These are phyloP conservation scores for Domatiomyces catenatus DNA, from an alignment of 2,329 filamentous ascomycete genomes.

Conservation along the genomic window DNA sequence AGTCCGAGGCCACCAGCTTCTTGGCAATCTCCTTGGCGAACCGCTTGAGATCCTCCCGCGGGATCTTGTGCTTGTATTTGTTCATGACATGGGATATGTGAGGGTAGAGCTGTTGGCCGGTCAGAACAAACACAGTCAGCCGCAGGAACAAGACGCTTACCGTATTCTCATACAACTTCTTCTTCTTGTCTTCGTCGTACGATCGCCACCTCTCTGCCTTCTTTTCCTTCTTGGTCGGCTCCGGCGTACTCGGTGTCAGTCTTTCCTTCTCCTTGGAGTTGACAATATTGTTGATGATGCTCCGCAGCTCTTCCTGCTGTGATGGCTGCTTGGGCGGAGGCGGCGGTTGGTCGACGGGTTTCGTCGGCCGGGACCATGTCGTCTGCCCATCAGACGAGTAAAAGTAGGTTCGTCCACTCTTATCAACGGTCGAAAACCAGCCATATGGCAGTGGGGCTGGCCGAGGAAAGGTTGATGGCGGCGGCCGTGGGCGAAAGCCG, in stretches of 20 bases:
- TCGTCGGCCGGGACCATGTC: constrained; percentile 66
- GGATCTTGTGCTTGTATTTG: constrained; percentile 74
- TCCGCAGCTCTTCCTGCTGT: constrained; percentile 51
- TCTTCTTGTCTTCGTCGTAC: constrained; percentile 60
- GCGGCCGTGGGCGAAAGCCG: constrained; percentile 36
- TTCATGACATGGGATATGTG: constrained; percentile 74
- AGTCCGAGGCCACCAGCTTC: constrained; percentile 81
- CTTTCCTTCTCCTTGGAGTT: constrained; percentile 42
- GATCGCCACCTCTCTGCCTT: constrained; percentile 37
- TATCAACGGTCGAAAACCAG: constrained; percentile 67
- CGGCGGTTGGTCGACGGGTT: constrained; percentile 48
- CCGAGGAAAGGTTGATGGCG: constrained; percentile 40
- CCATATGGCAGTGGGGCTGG: constrained; percentile 56
- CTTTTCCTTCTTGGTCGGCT: constrained; percentile 39
- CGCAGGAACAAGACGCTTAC: constrained; percentile 37
- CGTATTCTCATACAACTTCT: constrained; percentile 88
- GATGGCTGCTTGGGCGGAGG: constrained; percentile 57
- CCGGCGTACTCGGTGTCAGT: constrained; percentile 50
- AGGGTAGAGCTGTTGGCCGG: constrained; percentile 52
- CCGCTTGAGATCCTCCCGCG: constrained; percentile 57
- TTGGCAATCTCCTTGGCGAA: constrained; percentile 60
- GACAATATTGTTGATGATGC: constrained; percentile 67
- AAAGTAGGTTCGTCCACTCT: constrained; percentile 60
- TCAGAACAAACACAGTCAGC: constrained; percentile 8
- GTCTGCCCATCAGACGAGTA: constrained; percentile 65